Conservation (phyloP, 108 stramenopile genomes). For the Chaetoceros muelleri region DNA sequence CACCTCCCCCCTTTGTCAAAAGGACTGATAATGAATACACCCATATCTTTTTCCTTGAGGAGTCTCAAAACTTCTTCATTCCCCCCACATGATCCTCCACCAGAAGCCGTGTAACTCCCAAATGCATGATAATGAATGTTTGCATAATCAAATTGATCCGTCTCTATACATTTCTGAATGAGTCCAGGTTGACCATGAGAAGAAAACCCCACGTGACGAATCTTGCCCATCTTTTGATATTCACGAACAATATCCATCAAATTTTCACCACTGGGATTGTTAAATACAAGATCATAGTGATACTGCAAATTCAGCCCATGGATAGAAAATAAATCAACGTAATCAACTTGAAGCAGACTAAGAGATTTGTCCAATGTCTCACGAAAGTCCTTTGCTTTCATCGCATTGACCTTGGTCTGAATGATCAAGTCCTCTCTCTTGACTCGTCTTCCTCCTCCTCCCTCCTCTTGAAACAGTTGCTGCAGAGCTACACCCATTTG, state of each 20-base stretch:
- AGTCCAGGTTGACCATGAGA: conserved; percentile 72
- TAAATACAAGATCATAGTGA: conserved; percentile 53
- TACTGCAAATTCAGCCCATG: conserved; percentile 72
- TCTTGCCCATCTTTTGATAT: conserved; percentile 50
- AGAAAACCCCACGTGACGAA: conserved; percentile 78
- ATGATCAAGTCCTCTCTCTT: conserved; percentile 79
- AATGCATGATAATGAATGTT: conserved; percentile 85
- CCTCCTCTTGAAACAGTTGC: conserved; percentile 46
- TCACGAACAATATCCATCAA: conserved; percentile 51
- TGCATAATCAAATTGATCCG: conserved; percentile 71
- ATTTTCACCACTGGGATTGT: conserved; percentile 38
- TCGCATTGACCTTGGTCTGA: conserved; percentile 73
- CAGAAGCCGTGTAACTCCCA: conserved; percentile 79
- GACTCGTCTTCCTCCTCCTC: too few species aligned
- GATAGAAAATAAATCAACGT: conserved; percentile 79
- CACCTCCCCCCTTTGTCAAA: conserved; percentile 85
- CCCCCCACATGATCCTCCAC: conserved; percentile 41
- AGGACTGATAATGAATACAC: conserved; percentile 77
- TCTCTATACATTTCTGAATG: conserved; percentile 52
- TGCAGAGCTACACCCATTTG: conserved; percentile 71
- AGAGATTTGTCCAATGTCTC: conserved; percentile 41
- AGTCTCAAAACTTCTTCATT: conserved; percentile 52
- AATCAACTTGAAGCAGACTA: conserved; percentile 50
- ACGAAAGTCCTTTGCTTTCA: conserved; percentile 36
- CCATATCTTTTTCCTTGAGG: conserved; percentile 71